Evolutionary conservation across 768 basidiomycete species (phyloP), one percentile per base, ranked within the genome.

Genomic region (Mycena sanguinolenta): DNA sequence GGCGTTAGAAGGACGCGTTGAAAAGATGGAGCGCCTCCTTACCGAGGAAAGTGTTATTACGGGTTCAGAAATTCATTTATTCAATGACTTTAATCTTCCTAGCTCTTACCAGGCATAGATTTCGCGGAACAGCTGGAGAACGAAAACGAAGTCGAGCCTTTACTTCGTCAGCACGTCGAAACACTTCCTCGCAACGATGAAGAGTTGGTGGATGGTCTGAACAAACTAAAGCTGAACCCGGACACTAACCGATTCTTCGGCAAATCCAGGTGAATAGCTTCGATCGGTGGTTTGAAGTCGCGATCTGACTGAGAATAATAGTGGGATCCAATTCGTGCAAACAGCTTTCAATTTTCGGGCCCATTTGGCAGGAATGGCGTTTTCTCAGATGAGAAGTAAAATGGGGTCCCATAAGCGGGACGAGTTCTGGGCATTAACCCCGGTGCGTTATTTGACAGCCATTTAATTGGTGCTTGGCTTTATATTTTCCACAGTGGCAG

Each of bases 41-140:
- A 82, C 79, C 65, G 87, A 85, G 67, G 71, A 19, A 69, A 58
- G 67, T 27, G 42, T 28, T 12, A 4, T 12, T 39, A 39, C 39
- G 32, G 16, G 28, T 13, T 27, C 23, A 6, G 7, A 17, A n/a
- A 23, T 5, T 30, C 39, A n/a, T 46, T 7, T 14, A 39, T 39
- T 39, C 34, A 46, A 42, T 38, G 25, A 54, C 12, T 39, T 39
- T 14, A 14, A 39, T 14, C 16, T 42, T 32, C 42, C 2, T 63
- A 72, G 74, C 79, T 88, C 23, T 75, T 90, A 54, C 92, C 92
- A 3, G 89, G 90, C 49, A 84, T 89, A 39, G 91, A 94, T 77
- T 83, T 94, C 60, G 85, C 86, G 13, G 81, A 86, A 70, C 90
- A 93, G 73, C 79, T 92, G 10, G 68, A 90, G 7, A 83, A 83